Conservation (phyloP, 1,139 yeast genomes). For the Saccharomyces uvarum region DNA sequence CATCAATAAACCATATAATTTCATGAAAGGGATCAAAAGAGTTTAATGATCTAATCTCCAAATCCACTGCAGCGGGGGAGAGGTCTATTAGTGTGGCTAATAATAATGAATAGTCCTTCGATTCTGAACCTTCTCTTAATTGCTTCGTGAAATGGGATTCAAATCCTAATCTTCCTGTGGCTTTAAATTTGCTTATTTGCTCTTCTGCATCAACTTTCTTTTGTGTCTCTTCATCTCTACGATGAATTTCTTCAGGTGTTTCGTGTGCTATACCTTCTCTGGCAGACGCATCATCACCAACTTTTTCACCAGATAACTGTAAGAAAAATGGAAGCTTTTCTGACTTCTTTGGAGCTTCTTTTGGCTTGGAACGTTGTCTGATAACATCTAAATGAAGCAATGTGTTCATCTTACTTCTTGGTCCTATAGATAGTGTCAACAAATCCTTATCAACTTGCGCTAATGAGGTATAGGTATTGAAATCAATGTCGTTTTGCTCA, state of each 20-base stretch:
- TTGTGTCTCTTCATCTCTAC: constrained; percentile 11
- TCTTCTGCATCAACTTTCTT: constrained; percentile 20
- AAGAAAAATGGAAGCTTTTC: constrained; percentile 79
- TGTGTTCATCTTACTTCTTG: constrained; percentile 73
- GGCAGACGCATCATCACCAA: constrained; percentile 61
- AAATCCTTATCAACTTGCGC: constrained; percentile 60
- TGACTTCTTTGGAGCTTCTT: constrained; percentile 81
- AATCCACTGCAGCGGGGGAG: constrained; percentile 73
- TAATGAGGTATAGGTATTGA: constrained; percentile 42
- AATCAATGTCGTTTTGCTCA: constrained; percentile 16
- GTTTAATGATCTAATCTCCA: constrained; percentile 77
- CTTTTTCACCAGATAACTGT: constrained; percentile 53
- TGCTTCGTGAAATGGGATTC: constrained; percentile 70
- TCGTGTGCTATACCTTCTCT: constrained; percentile 42
- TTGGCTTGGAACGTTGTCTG: constrained; percentile 80
- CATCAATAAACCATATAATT: constrained; percentile 54
- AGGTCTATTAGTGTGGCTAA: constrained; percentile 49
- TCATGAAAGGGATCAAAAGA: constrained; percentile 51
- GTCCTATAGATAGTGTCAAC: constrained; percentile 67
- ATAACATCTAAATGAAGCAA: constrained; percentile 76
- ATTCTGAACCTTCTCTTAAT: constrained; percentile 45
- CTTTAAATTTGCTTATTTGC: constrained; percentile 28
- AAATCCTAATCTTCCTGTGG: constrained; percentile 36
- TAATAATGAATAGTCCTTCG: constrained; percentile 42
- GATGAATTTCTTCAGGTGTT: constrained; percentile 15